Evolutionary conservation across 306 rosid genomes (phyloP), one percentile per base, ranked within the genome.

Genomic region (Vigna angularis): DNA sequence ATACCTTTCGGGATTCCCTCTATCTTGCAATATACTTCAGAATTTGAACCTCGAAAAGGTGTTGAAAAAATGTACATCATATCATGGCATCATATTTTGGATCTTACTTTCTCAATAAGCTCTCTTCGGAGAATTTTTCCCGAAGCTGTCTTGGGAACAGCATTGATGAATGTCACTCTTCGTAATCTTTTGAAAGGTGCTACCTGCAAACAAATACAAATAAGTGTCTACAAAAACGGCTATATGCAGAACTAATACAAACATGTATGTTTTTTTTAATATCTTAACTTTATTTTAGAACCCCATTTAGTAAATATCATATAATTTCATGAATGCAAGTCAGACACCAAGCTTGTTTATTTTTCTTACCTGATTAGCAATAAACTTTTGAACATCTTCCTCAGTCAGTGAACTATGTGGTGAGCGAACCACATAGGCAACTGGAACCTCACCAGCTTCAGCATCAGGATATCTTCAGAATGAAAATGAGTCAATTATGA

Each of bases 381-480:
- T 85, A 63, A 89, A 95, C 75, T 84, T 87, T 77, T 83, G 65
- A 55, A 86, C 44, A 74, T 87, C 97, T 70, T 88, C 89, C 87
- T 91, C 98, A 0, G 98, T 90, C 45, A 95, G 82, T 42, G 96
- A 86, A 84, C 97, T 88, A 63, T 75, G 88, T 67, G 95, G 85
- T 1, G 88, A 83, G 52, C 90, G 91, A 51, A 95, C 98, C 0
- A 91, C 91, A 67, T 88, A 95, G 24, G 97, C 98, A 15, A 83
- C 76, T 0, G 98, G 97, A 76, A 95, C 97, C 81, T 95, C 98
- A 15, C 98, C 98, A 28, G 98, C 98, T 82, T 92, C 97, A 6
- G 87, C 98, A 79, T 92, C 98, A 1, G 98, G 98, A 79, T 80
- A 91, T 82, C 98, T 95, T 74, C 69, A 44, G 15, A 42, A 70